Base-by-base conservation (phyloP, 768 basidiomycete species). In the Tephrocybe sp. region DNA sequence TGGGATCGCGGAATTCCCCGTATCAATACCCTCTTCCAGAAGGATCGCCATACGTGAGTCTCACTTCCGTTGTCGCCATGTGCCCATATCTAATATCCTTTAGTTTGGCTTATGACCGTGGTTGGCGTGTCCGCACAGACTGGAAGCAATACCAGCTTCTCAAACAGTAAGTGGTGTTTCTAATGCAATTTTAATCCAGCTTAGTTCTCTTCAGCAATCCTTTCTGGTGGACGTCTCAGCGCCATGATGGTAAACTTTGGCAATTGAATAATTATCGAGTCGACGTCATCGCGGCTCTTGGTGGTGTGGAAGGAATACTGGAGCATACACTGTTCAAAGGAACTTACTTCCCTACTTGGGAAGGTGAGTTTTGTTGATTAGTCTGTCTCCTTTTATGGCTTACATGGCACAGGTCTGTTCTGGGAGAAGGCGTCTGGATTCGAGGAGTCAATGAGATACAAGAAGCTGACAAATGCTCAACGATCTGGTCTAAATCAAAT, bases 1-100 rank as follows among this genome's bases (percentile, higher is more conserved):
- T 98, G 96, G 96, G 96, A 98, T 70, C 87, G 95, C 57, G 94
- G 95, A 71, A 97, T 98, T 64, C 95, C 95, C 46, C 86, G 97
- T 60, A 98, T 99, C 76, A 98, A 98, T 71, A 98, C 96, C 0
- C 73, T 99, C 38, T 99, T 98, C 89, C 96, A 98, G 74, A 97
- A 96, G 74, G 96, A 98, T 62, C 83, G 93, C 13, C 94, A 96
- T 56, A 97, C 94, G 76, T 88, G 60, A 61, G 82, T 72, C 45
- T 25, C 42, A n/a, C n/a, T 2, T 18, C 0, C 46, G 5, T 24
- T 11, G 19, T 44, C 36, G 47, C 26, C 16, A 30, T 34, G 3
- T 44, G 32, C 53, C 55, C 51, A 28, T 60, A 89, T 87, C 22
- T 69, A 28, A 15, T 24, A 26, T 15, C 3, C 15, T 8, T 25